Conservation (phyloP, 345 rosid genomes). For the Tarenaya hassleriana region DNA sequence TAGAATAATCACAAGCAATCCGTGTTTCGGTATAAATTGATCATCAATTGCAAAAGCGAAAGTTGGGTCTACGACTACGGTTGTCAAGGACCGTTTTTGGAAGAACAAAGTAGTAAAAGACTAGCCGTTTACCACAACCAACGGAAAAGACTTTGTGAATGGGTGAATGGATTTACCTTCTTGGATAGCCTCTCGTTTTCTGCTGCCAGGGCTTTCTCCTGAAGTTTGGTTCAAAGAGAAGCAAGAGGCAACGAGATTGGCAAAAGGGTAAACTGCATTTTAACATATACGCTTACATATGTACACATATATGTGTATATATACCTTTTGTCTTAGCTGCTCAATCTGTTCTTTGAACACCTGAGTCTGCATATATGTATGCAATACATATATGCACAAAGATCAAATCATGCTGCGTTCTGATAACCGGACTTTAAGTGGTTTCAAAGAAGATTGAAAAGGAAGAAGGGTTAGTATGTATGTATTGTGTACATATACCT, state of each 20-base stretch:
- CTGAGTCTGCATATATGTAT: conserved; percentile 37
- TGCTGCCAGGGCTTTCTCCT: conserved; percentile 52
- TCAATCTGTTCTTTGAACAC: conserved; percentile 63
- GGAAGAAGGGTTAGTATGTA: background rate
- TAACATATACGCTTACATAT: conserved; percentile 6
- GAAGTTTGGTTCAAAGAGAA: too few species aligned
- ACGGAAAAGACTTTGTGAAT: too few species aligned
- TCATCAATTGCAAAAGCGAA: too few species aligned
- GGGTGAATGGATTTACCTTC: conserved; percentile 35
- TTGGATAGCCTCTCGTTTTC: conserved; percentile 52
- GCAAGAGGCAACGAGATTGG: background rate
- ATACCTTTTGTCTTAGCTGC: conserved; percentile 64
- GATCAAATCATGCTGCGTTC: conserved; percentile 4
- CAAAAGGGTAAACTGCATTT: conserved; percentile 13
- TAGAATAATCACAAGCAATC: too few species aligned
- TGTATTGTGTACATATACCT: conserved; percentile 32
- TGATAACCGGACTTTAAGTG: too few species aligned
- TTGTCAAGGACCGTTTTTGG: too few species aligned
- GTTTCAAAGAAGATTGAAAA: conserved; percentile 1
- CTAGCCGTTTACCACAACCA: too few species aligned
- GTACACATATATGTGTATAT: background rate
- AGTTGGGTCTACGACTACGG: too few species aligned
- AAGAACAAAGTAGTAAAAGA: too few species aligned
- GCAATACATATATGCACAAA: conserved; percentile 17
- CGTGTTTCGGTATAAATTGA: too few species aligned